Percentiles rank a stretch among this genome's conserved stretches.
phyloP scores from a whole-genome alignment of 352 stramenopile species.

The Globisporangium acanthophoron region DNA sequence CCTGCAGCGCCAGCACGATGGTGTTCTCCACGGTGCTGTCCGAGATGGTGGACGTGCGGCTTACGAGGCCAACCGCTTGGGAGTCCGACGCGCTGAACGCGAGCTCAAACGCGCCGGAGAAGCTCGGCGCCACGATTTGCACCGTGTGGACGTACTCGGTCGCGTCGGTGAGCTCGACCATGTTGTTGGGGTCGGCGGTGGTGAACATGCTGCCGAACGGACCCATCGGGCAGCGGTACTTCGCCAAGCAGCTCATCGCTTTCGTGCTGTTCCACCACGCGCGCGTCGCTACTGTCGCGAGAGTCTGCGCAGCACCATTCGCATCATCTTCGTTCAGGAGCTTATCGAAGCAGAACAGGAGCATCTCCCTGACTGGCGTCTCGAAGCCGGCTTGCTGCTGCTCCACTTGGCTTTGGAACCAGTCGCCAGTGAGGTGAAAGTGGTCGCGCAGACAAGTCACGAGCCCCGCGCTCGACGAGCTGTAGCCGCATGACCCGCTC shows the following conservation, averaged over 20 bases:
- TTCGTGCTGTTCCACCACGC: constrained; percentile 12
- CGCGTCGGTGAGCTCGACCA: constrained; percentile 12
- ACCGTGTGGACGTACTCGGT: constrained; percentile 5
- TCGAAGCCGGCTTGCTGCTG: not conserved
- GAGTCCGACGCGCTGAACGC: constrained; percentile 1
- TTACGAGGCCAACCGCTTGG: not conserved
- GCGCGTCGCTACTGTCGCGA: not conserved
- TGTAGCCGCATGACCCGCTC: constrained; percentile 8
- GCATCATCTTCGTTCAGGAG: not conserved
- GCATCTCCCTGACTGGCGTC: not conserved
- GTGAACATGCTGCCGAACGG: constrained; percentile 9
- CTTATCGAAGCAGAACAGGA: constrained; percentile 3
- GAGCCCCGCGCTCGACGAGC: not conserved
- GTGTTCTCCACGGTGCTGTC: not conserved
- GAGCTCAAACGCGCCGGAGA: constrained; percentile 15
- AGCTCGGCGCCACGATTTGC: not conserved
- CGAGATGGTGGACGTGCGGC: not conserved
- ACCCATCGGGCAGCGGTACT: constrained; percentile 17
- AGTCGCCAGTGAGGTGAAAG: not conserved
- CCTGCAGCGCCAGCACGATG: not conserved
- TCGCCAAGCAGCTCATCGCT: constrained; percentile 15
- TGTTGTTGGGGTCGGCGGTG: not conserved
- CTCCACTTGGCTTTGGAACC: constrained; percentile 1
- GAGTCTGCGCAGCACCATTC: not conserved
- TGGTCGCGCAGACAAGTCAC: constrained; percentile 8